phyloP scores from a whole-genome alignment of 2,329 filamentous ascomycete species.

The Scedosporium apiospermum region DNA sequence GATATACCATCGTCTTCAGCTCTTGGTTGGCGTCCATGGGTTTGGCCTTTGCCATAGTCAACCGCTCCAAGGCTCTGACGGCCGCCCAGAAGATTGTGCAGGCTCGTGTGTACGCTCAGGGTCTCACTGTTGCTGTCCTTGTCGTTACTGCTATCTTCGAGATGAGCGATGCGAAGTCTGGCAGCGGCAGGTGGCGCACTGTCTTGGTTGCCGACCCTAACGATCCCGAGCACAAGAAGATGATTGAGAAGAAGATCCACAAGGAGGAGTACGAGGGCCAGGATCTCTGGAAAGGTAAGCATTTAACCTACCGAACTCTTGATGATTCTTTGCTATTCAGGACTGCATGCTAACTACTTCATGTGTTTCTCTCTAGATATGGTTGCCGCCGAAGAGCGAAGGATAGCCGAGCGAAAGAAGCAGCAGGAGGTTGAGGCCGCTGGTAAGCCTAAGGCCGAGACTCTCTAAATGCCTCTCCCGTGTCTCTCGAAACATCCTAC shows the following conservation, averaged over 20 bases:
- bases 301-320: not conserved
- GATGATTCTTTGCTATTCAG: not conserved
- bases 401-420: slow-evolving; percentile 33
- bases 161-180: slow-evolving; percentile 64
- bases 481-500: not conserved
- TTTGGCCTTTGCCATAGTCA: slow-evolving; percentile 63
- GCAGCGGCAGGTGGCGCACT: slow-evolving; percentile 74
- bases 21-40: slow-evolving; percentile 78
- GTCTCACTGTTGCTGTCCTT: slow-evolving; percentile 74
- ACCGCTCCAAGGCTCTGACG: slow-evolving; percentile 65
- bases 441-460: not conserved
- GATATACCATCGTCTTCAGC: slow-evolving; percentile 76
- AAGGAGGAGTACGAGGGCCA: slow-evolving; percentile 81
- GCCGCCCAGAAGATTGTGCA: slow-evolving; percentile 84
- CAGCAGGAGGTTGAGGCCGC: not conserved
- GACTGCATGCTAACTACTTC: not conserved
- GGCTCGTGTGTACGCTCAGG: slow-evolving; percentile 89
- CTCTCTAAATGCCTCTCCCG: not conserved
- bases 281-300: slow-evolving; percentile 82
- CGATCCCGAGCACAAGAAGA: slow-evolving; percentile 71
- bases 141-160: slow-evolving; percentile 78
- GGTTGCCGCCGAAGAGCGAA: slow-evolving; percentile 69
- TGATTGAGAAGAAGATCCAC: slow-evolving; percentile 81
- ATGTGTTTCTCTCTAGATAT: slow-evolving; percentile 46
- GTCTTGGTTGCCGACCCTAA: slow-evolving; percentile 71